Percentiles rank a stretch among this genome's conserved stretches.
Evolutionary conservation across 1,139 yeast genomes (phyloP).

Genomic region (Hansenula lynferdii): DNA sequence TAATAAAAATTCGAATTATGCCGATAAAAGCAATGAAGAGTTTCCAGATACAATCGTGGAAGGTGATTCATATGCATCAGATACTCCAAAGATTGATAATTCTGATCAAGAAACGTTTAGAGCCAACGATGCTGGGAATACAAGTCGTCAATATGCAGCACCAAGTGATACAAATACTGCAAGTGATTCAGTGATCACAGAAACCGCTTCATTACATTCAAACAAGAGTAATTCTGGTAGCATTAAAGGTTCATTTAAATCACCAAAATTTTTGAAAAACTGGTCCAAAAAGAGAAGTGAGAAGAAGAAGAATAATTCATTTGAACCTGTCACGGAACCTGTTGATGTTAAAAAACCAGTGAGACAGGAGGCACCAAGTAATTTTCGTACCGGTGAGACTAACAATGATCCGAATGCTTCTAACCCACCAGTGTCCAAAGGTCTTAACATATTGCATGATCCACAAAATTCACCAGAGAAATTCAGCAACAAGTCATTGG

Average conservation of each 20-base stretch:
- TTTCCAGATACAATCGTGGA: slow-evolving; percentile 1
- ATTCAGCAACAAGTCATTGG: no score
- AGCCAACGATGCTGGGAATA: neutral
- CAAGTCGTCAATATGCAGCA: neutral
- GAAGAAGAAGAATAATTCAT: slow-evolving; percentile 9
- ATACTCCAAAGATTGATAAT: neutral
- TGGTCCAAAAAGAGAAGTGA: slow-evolving; percentile 17
- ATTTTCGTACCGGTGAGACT: no score
- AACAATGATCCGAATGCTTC: no score
- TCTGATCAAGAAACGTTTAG: neutral
- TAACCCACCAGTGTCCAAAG: no score
- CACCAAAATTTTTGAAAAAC: slow-evolving; percentile 17
- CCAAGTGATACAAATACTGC: neutral
- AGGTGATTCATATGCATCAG: neutral
- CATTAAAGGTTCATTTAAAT: slow-evolving; percentile 8
- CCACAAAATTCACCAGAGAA: no score
- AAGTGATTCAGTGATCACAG: neutral
- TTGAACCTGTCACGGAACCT: slow-evolving; percentile 15
- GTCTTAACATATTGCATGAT: no score
- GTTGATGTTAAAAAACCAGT: slow-evolving; percentile 1
- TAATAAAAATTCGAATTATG: neutral
- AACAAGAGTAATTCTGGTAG: slow-evolving; percentile 1
- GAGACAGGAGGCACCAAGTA: no score
- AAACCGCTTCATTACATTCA: neutral
- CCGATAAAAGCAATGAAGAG: neutral